Evolutionary conservation across 306 rosid genomes (phyloP), one percentile per base, ranked within the genome.

Genomic region (Gastrolobium villosum): DNA sequence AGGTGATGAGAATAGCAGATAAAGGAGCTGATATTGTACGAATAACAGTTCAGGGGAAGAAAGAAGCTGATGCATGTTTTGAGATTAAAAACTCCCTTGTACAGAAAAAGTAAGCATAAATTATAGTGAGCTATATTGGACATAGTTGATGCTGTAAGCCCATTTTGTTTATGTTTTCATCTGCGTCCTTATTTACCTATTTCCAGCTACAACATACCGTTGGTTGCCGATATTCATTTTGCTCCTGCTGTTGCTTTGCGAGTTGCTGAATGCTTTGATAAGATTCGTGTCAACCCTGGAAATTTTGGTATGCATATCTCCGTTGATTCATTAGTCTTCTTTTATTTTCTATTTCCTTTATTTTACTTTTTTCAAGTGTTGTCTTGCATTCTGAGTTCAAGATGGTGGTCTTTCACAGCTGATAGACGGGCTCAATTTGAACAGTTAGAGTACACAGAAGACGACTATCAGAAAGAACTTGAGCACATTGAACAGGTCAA

Each of bases 351-450:
- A 3, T 54, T 50, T 46, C 15, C 35, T 37, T 7, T 49, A 13
- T 11, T 2, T 65, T 20, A 20, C 32, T 79, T 7, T 31, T 11
- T 61, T 3, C 8, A 57, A 6, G 20, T 49, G 41, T 55, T 70
- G 40, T 53, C 10, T 64, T 35, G 54, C 55, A 26, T 64, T 80
- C 83, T 78, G 72, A 68, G 52, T 76, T 83, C 48, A 82, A 52
- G 26, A 52, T 83, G 75, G 61, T 72, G 69, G 72, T 79, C 79
- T 60, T 70, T 72, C 75, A 65, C 93, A 95, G 99, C 99, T 79
- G 99, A 95, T 79, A 93, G 99, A 77, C 90, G 99, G 55, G 99
- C 99, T 87, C 99, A 93, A 71, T 95, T 95, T 88, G 98, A 89
- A 85, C 15, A 44, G 75, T 71, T 95, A 46, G 99, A 93, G 86